These are phyloP conservation scores for Solanum tacnaense DNA, from an alignment of 257 asterid genomes.

Conservation along the genomic window DNA sequence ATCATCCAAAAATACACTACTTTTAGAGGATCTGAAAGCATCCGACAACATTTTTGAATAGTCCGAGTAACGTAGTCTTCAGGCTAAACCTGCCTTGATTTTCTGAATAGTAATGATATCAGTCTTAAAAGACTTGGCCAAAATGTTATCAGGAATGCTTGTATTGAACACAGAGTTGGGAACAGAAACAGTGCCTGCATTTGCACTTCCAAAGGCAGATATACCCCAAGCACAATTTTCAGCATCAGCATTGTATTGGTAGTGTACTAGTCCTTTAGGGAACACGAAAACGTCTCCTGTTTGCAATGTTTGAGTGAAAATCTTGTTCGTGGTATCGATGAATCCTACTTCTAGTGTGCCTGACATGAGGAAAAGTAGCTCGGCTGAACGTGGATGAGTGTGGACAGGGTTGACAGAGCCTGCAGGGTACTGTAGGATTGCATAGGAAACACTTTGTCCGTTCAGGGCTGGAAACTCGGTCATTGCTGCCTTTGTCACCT, in stretches of 20 bases:
- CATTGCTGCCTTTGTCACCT: constrained; percentile 34
- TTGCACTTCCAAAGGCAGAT: constrained; percentile 49
- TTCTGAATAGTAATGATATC: constrained; percentile 40
- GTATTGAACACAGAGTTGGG: constrained; percentile 29
- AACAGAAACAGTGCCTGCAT: constrained; percentile 37
- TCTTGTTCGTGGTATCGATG: constrained; percentile 35
- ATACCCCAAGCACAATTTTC: constrained; percentile 26
- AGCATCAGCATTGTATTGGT: constrained; percentile 37
- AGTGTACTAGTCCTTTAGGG: constrained; percentile 43
- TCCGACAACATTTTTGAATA: background rate
- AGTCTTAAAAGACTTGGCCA: constrained; percentile 44
- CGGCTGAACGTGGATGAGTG: constrained; percentile 51
- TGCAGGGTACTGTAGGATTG: constrained; percentile 33
- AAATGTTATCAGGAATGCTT: constrained; percentile 23
- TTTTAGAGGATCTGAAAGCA: background rate
- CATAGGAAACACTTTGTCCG: constrained; percentile 43
- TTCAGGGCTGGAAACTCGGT: constrained; percentile 41
- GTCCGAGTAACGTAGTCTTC: background rate
- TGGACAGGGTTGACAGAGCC: constrained; percentile 47
- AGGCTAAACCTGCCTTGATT: constrained; percentile 31
- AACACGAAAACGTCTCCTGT: constrained; percentile 35
- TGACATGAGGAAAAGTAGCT: constrained; percentile 39
- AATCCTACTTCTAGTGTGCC: constrained; percentile 46
- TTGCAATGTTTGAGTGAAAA: constrained; percentile 31
- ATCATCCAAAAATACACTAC: background rate